These are phyloP conservation scores for Epichloe gansuensis DNA, from an alignment of 2,329 filamentous ascomycete genomes.

Conservation along the genomic window DNA sequence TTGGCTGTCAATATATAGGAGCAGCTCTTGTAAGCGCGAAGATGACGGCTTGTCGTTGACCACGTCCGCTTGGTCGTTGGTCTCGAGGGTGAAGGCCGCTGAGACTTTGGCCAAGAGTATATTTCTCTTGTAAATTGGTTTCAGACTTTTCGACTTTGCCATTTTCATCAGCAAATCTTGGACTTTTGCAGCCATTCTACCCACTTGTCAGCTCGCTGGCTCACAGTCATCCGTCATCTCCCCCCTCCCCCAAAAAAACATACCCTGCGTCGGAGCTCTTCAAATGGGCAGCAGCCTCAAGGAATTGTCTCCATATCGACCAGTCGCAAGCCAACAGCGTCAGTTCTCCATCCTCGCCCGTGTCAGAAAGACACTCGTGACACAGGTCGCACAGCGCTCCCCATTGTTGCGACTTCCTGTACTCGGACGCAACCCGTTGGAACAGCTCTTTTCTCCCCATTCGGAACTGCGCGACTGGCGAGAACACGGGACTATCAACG, in stretches of 20 bases:
- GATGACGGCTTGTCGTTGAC: slow-evolving; percentile 16
- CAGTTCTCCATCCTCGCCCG: slow-evolving; percentile 24
- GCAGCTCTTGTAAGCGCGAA: slow-evolving; percentile 21
- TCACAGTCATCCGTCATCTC: background rate
- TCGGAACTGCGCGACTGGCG: slow-evolving; percentile 31
- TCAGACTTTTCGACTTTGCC: slow-evolving; percentile 16
- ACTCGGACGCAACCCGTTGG: slow-evolving; percentile 25
- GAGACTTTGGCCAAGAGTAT: slow-evolving; percentile 26
- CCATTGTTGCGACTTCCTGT: slow-evolving; percentile 30
- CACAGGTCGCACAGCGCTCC: slow-evolving; percentile 31
- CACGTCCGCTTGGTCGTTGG: slow-evolving; percentile 19
- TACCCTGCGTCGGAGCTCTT: slow-evolving; percentile 22
- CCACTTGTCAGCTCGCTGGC: slow-evolving; percentile 6
- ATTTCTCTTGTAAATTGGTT: slow-evolving; percentile 28
- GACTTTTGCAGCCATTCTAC: slow-evolving; percentile 16
- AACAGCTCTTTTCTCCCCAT: slow-evolving; percentile 36
- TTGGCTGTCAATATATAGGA: slow-evolving; percentile 25
- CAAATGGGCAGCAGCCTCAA: slow-evolving; percentile 24
- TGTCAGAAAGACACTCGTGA: slow-evolving; percentile 27
- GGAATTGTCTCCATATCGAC: slow-evolving; percentile 27
- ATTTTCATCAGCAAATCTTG: slow-evolving; percentile 20
- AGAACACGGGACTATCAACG: slow-evolving; percentile 26
- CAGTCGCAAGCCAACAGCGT: slow-evolving; percentile 35
- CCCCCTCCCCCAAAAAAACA: background rate
- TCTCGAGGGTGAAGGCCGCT: slow-evolving; percentile 23